Evolutionary conservation across 495 filamentous ascomycete species (phyloP).

Genomic region (Neurospora sp.): DNA sequence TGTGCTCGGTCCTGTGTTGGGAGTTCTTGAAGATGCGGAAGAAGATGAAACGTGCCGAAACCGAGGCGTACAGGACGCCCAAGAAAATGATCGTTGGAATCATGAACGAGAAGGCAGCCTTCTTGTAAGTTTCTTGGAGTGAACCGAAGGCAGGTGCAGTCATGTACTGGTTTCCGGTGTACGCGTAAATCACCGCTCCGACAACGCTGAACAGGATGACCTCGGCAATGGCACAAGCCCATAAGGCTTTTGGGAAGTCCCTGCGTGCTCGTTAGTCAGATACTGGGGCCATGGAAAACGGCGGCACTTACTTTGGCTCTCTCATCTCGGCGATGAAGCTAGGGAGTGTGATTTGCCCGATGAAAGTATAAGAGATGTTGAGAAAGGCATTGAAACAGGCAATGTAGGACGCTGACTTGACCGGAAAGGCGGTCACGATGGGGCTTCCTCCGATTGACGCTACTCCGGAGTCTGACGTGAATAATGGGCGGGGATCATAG

Average conservation of each 20-base stretch:
- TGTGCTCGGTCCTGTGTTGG: slow-evolving; percentile 66
- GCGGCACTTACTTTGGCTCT: slow-evolving; percentile 40
- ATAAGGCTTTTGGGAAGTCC: slow-evolving; percentile 84
- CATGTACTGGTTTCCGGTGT: slow-evolving; percentile 77
- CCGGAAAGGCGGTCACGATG: slow-evolving; percentile 52
- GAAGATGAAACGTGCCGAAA: slow-evolving; percentile 78
- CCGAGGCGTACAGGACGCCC: slow-evolving; percentile 78
- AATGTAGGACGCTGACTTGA: slow-evolving; percentile 67
- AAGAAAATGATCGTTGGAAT: slow-evolving; percentile 85
- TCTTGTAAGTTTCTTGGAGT: slow-evolving; percentile 62
- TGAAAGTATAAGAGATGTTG: slow-evolving; percentile 88
- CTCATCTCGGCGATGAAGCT: slow-evolving; percentile 91
- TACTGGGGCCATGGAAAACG: neutral
- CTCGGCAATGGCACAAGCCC: slow-evolving; percentile 77
- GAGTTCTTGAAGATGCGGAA: slow-evolving; percentile 73
- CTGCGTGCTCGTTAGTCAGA: slow-evolving; percentile 12
- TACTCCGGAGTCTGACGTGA: slow-evolving; percentile 22
- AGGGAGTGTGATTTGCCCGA: slow-evolving; percentile 83
- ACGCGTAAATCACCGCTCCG: slow-evolving; percentile 66
- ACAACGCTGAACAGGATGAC: slow-evolving; percentile 71
- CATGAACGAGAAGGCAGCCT: slow-evolving; percentile 85
- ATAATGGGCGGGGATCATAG: slow-evolving; percentile 39
- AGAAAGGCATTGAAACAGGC: slow-evolving; percentile 71
- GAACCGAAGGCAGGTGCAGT: slow-evolving; percentile 74
- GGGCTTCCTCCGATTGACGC: slow-evolving; percentile 42